A percentile compares a stretch with the other conserved stretches of the same genome.
phyloP scores from a whole-genome alignment of 352 stramenopile genomes.

The Globisporangium canariense region DNA sequence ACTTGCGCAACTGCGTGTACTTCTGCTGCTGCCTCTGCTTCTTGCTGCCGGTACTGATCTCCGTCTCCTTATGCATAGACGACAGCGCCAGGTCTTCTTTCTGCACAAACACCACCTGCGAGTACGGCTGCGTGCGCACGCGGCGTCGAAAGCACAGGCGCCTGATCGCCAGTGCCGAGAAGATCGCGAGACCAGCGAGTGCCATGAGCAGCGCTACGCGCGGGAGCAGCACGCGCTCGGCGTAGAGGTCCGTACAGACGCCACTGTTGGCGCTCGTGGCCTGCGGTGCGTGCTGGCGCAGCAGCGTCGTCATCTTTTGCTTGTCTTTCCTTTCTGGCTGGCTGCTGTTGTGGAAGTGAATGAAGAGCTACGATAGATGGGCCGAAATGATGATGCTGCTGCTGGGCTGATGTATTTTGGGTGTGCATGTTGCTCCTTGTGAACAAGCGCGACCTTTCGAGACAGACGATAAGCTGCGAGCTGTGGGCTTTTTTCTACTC shows the following conservation, averaged over 20 bases:
- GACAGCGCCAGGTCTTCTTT: not conserved
- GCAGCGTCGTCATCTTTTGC: not conserved
- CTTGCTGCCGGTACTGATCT: not conserved
- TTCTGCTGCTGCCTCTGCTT: not conserved
- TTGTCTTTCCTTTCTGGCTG: too few relatives aligned
- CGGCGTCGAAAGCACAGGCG: slow-evolving; percentile 10
- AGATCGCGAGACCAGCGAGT: slow-evolving; percentile 17
- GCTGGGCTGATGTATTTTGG: too few relatives aligned
- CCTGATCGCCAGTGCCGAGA: slow-evolving; percentile 13
- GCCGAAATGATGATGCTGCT: too few relatives aligned
- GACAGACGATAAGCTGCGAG: too few relatives aligned
- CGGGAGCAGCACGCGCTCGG: slow-evolving; percentile 36
- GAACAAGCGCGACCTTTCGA: too few relatives aligned
- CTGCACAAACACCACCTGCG: slow-evolving; percentile 6
- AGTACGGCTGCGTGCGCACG: slow-evolving; percentile 18
- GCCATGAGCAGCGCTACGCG: slow-evolving; percentile 35
- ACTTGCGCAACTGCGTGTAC: slow-evolving; percentile 15
- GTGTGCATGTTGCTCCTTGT: too few relatives aligned
- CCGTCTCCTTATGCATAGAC: slow-evolving; percentile 1
- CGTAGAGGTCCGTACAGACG: slow-evolving; percentile 39
- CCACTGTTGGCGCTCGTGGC: not conserved
- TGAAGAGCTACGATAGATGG: too few relatives aligned
- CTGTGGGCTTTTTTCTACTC: too few relatives aligned
- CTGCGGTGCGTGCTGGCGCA: not conserved
- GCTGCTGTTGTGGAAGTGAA: too few relatives aligned